Base-by-base conservation (phyloP, 768 basidiomycete genomes). In the Suillus ampliporus region DNA sequence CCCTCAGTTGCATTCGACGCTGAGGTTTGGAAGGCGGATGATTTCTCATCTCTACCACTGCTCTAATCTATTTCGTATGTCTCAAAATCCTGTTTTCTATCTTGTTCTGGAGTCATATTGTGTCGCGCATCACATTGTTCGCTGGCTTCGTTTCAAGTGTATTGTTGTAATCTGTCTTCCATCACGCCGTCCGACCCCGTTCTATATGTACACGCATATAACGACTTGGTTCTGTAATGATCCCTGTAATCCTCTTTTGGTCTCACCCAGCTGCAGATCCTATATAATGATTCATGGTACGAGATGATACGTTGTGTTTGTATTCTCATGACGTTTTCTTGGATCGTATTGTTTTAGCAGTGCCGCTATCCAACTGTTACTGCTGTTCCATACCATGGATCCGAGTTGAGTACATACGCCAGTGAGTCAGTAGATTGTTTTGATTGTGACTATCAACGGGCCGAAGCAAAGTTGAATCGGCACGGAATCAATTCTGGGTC, bases 151-250 rank as follows among this genome's bases (percentile, higher is more conserved):
- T n/a, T n/a, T n/a, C n/a, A n/a, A n/a, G n/a, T n/a, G 19, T 1
- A 11, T 13, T 21, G 11, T 53, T 54, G 35, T 54, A 54, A 54
- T 54, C 21, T 35, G 37, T 54, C 21, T 17, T 35, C 21, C 48
- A 31, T 31, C 28, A 50, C 17, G n/a, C 48, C 13, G n/a, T n/a
- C n/a, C n/a, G n/a, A 21, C 35, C 6, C 14, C 5, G 35, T 54
- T 17, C 35, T 54, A 54, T 54, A 54, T 54, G 35, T 54, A 54
- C 37, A 54, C 52, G 9, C 52, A 11, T 54, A 54, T 54, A 54
- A 54, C 37, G 35, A 53, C 21, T 53, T n/a, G 11, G 51, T 53
- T 53, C 51, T 35, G 52, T 53, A 54, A 54, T 37, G 52, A 54
- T n/a, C 21, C 52, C 35, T 53, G 52, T 54, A 54, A 54, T 54